Conservation (phyloP, 371 early-diverging fungal genomes). For the Mortierella sp. region DNA sequence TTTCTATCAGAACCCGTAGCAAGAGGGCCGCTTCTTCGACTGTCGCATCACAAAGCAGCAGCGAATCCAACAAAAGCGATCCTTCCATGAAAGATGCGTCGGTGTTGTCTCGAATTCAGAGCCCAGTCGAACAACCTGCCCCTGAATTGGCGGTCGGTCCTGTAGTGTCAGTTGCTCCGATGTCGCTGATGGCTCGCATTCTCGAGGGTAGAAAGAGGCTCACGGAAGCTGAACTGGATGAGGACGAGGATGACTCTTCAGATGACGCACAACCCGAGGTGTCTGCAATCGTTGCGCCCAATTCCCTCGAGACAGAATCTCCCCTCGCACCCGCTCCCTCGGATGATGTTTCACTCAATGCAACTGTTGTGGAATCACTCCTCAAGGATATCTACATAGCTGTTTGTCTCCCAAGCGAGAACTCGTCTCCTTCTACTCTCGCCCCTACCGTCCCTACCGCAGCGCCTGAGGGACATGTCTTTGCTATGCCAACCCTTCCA, state of each 20-base stretch:
- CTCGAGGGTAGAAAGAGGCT: slow-evolving; percentile 19
- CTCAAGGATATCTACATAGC: neutral
- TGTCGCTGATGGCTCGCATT: slow-evolving; percentile 36
- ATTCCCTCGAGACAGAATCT: neutral
- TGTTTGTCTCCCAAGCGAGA: neutral
- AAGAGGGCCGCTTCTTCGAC: neutral
- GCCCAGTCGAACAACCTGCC: neutral
- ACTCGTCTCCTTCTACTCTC: neutral
- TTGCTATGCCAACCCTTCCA: slow-evolving; percentile 21
- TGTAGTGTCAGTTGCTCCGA: neutral
- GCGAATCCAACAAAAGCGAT: neutral
- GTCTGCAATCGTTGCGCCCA: neutral
- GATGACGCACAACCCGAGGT: slow-evolving; percentile 13
- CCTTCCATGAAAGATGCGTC: neutral
- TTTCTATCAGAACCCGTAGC: slow-evolving; percentile 3
- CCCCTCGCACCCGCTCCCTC: neutral
- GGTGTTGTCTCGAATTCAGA: neutral
- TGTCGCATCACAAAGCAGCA: neutral
- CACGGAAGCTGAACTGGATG: neutral
- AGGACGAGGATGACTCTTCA: slow-evolving; percentile 16
- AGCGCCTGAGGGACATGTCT: slow-evolving; percentile 18
- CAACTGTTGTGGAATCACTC: neutral
- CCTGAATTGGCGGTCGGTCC: neutral
- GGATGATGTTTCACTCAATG: neutral
- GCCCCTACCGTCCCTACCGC: neutral